Evolutionary conservation across 352 stramenopile species (phyloP).

Genomic region (Phytophthora rubi): DNA sequence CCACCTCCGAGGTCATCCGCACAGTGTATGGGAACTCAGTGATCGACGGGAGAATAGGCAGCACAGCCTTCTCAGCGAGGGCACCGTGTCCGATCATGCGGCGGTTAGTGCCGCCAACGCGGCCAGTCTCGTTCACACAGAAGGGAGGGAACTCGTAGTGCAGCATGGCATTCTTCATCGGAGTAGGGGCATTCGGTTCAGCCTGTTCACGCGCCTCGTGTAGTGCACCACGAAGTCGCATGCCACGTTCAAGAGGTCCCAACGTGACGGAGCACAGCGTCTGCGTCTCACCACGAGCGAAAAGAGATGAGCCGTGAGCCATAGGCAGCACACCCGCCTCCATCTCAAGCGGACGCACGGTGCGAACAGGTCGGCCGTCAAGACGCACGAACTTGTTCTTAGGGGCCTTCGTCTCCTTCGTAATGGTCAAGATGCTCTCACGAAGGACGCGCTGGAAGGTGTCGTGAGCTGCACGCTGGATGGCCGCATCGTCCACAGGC

Average conservation of each 20-base stretch:
- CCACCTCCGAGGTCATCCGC: constrained; percentile 96
- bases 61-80: constrained; percentile 96
- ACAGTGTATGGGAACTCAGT: constrained; percentile 97
- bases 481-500: constrained; percentile 49
- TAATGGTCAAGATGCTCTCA: constrained; percentile 57
- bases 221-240: constrained; percentile 70
- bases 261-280: constrained; percentile 91
- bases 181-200: constrained; percentile 38
- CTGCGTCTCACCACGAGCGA: constrained; percentile 90
- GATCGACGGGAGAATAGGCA: constrained; percentile 91
- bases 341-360: constrained; percentile 88
- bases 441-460: constrained; percentile 79
- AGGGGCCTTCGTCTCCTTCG: constrained; percentile 27
- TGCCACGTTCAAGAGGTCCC: constrained; percentile 75
- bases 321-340: constrained; percentile 89
- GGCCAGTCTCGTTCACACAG: constrained; percentile 96
- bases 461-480: constrained; percentile 80
- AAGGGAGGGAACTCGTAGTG: constrained; percentile 99
- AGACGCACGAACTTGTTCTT: constrained; percentile 67
- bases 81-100: constrained; percentile 97
- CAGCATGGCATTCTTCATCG: constrained; percentile 92
- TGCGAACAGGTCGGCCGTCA: constrained; percentile 83
- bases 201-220: constrained; percentile 46
- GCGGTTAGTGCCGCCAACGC: constrained; percentile 83
- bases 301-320: constrained; percentile 90